These are phyloP conservation scores for Medicago lupulina DNA, from an alignment of 306 rosid species.

Conservation along the genomic window DNA sequence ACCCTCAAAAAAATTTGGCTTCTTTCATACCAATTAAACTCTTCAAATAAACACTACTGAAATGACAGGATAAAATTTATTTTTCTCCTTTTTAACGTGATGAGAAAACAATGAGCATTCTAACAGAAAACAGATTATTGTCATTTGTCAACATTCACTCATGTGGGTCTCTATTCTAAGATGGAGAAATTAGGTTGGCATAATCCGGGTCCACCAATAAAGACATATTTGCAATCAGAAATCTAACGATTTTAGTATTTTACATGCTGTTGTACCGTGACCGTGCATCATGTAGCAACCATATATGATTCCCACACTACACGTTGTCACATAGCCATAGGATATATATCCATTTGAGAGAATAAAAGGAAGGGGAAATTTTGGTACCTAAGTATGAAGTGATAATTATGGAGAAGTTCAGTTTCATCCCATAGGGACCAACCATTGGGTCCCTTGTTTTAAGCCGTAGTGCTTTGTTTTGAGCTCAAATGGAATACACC, in stretches of 20 bases:
- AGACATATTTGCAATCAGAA: conserved; percentile 61
- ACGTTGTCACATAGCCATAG: neutral
- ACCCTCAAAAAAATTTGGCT: too few species aligned
- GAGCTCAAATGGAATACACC: conserved; percentile 35
- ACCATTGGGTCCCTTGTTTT: neutral
- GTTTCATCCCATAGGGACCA: conserved; percentile 38
- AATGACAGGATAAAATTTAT: neutral
- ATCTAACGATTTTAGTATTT: neutral
- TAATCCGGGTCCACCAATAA: conserved; percentile 62
- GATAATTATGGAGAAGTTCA: conserved; percentile 80
- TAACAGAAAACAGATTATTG: conserved; percentile 44
- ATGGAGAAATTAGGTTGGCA: conserved; percentile 60
- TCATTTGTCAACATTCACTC: conserved; percentile 63
- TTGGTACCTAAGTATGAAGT: conserved; percentile 13
- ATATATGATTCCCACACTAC: too few species aligned
- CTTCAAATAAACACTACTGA: too few species aligned
- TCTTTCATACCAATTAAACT: too few species aligned
- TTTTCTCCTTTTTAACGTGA: neutral
- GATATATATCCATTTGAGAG: neutral
- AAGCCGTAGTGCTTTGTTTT: conserved; percentile 53
- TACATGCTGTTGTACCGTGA: neutral
- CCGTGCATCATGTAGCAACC: neutral
- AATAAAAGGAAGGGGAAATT: neutral
- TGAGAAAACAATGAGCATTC: neutral
- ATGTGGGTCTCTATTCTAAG: conserved; percentile 62